Conservation (phyloP, 352 stramenopile genomes). For the Pythium brassicae region DNA sequence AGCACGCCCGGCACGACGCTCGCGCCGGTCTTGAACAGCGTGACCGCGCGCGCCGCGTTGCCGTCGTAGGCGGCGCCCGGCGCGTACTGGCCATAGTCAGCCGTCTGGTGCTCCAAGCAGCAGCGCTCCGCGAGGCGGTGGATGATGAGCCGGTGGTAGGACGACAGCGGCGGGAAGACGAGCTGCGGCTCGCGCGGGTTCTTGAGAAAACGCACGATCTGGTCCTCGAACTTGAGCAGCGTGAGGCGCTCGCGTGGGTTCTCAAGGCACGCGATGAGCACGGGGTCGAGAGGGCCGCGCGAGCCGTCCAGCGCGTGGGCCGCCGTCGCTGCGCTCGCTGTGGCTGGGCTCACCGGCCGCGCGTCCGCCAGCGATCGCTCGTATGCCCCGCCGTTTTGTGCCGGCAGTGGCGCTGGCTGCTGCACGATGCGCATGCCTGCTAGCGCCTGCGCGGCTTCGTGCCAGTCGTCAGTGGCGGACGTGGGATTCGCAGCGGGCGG, state of each 20-base stretch:
- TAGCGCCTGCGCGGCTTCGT: slow-evolving; percentile 24
- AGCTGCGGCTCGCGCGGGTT: slow-evolving; percentile 63
- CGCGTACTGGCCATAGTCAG: slow-evolving; percentile 57
- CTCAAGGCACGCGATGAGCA: slow-evolving; percentile 73
- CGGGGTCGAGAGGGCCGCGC: slow-evolving; percentile 62
- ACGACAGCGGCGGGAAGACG: slow-evolving; percentile 79
- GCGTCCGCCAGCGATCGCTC: slow-evolving; percentile 21
- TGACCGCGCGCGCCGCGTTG: slow-evolving; percentile 78
- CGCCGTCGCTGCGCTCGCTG: slow-evolving; percentile 40
- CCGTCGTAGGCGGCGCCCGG: slow-evolving; percentile 36
- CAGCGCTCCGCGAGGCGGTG: slow-evolving; percentile 94
- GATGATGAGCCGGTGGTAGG: slow-evolving; percentile 86
- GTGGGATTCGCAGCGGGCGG: slow-evolving; percentile 3
- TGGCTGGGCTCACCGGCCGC: slow-evolving; percentile 46
- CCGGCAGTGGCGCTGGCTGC: slow-evolving; percentile 19
- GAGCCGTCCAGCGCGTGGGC: slow-evolving; percentile 9
- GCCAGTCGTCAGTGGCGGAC: slow-evolving; percentile 7
- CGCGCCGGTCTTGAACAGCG: slow-evolving; percentile 83
- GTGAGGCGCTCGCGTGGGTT: slow-evolving; percentile 78
- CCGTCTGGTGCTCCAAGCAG: slow-evolving; percentile 84
- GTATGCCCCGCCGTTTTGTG: slow-evolving; percentile 52
- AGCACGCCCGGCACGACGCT: slow-evolving; percentile 73
- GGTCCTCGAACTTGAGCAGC: slow-evolving; percentile 84
- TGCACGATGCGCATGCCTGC: slow-evolving; percentile 35
- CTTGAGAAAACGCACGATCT: slow-evolving; percentile 80